Evolutionary conservation across 208 protist genomes (phyloP), one percentile per base, ranked within the genome.

Genomic region (Kentomonas sorsogonicus): DNA sequence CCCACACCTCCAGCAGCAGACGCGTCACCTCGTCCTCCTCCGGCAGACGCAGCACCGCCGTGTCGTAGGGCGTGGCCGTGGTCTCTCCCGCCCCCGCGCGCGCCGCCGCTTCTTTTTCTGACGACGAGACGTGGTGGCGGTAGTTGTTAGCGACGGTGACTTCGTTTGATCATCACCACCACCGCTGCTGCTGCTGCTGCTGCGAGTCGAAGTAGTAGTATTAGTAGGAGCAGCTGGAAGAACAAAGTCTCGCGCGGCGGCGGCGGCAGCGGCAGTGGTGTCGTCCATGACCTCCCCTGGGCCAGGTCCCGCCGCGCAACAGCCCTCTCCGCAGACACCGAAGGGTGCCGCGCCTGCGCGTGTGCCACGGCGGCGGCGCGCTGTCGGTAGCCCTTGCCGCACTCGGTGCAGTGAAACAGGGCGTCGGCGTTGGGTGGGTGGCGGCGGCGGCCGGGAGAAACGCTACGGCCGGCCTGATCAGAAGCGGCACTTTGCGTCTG

Each of bases 1-100:
- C 85, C 82, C 85, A 92, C 13, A 88, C 70, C 0, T 72, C 69
- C 6, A 64, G 18, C 5, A 92, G 66, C 0, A 92, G 59, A 0
- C 53, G 39, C 45, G 83, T 71, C 9, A 91, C 55, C 7, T 83
- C 57, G 4, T 58, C 51, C 15, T 86, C 84, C n/a, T 51, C 60
- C 2, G 84, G 84, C 11, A 89, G 53, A 13, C 52, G 50, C 2
- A 81, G 53, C 0, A 39, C 27, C 0, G 69, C 68, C 1, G 51
- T 53, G 3, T 58, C 40, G 16, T n/a, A n/a, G n/a, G n/a, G n/a
- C n/a, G n/a, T n/a, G n/a, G n/a, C n/a, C n/a, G n/a, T n/a, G n/a
- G n/a, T n/a, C n/a, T n/a, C n/a, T n/a, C n/a, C n/a, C n/a, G n/a
- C n/a, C n/a, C n/a, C n/a, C n/a, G n/a, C n/a, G n/a, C n/a, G n/a